Base-by-base conservation (phyloP, 805 yeast species). In the Tetrapisispora nanseiensis region DNA sequence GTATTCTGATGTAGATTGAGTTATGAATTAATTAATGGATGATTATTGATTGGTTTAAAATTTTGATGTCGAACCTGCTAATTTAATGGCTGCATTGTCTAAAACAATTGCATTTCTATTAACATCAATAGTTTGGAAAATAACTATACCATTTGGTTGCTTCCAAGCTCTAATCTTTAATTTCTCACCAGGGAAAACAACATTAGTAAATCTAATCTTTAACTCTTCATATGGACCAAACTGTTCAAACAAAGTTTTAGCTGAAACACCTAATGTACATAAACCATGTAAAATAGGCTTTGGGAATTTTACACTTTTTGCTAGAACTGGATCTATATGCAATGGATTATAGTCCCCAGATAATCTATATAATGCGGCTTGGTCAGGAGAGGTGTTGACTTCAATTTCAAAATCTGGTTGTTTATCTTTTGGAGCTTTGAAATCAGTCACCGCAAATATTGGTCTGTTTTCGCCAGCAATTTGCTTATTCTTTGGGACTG, bases 291-390 rank as follows among this genome's bases (percentile, higher is more conserved):
- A 73, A 52, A 90, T 90, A 38, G 98, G 98, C 42, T 69, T 67
- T 38, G 78, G 78, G 62, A 90, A 90, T 47, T 82, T 82, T 37
- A 90, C 97, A 44, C 84, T 84, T 49, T 80, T 76, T 13, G 97
- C 97, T 65, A 89, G 82, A 24, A 62, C 70, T 16, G 97, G 97
- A 67, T 90, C 97, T 59, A 90, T 81, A 68, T 89, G 98, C 54
- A 90, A 74, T 46, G 98, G 98, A 65, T 90, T 90, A 63, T 80
- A 80, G 69, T 90, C 98, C 42, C 96, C 97, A 47, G 90, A 81
- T 47, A 90, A 70, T 62, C 98, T 77, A 69, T 90, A 90, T 43
- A 89, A 65, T 4, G 95, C 86, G 36, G 97, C 97, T 62, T 80
- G 86, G 61, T 87, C 84, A 33, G 63, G 69, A 22, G 72, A 59